Percentiles rank a stretch among this genome's conserved stretches.
Evolutionary conservation across 306 rosid species (phyloP).

Genomic region (Dalbergia cochinchinensis): DNA sequence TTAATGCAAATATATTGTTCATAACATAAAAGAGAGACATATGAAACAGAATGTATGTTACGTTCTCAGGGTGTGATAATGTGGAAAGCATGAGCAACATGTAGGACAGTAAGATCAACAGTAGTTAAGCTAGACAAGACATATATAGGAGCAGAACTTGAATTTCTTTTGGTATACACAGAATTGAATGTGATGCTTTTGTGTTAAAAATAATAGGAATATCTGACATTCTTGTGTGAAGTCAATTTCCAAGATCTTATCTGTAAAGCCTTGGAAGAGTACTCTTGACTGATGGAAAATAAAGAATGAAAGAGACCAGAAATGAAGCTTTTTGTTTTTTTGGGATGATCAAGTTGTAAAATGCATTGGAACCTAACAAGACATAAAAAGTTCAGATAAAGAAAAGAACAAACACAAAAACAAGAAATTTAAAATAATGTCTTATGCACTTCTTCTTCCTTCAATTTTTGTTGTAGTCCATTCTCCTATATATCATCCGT

Average conservation of each 20-base stretch:
- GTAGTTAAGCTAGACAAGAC: constrained; percentile 47
- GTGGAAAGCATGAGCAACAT: constrained; percentile 43
- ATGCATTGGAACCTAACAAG: constrained; percentile 19
- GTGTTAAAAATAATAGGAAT: constrained; percentile 39
- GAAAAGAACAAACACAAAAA: too few species aligned
- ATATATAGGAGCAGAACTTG: constrained; percentile 40
- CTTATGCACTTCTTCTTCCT: neutral
- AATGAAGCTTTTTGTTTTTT: constrained; percentile 34
- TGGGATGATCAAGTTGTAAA: constrained; percentile 19
- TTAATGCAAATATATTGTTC: constrained; percentile 50
- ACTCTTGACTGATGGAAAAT: constrained; percentile 41
- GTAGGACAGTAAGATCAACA: constrained; percentile 46
- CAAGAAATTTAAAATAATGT: too few species aligned
- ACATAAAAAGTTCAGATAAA: neutral
- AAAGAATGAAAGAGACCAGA: constrained; percentile 46
- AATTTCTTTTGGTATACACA: constrained; percentile 47
- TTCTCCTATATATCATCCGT: neutral
- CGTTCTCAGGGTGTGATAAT: constrained; percentile 49
- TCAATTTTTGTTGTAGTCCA: neutral
- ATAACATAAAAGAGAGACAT: constrained; percentile 53
- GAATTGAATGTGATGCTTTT: constrained; percentile 50
- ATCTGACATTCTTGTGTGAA: constrained; percentile 46
- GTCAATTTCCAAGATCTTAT: constrained; percentile 41
- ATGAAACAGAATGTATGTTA: constrained; percentile 51
- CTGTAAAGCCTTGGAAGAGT: constrained; percentile 38